A percentile compares a stretch with the other conserved stretches of the same genome.
Evolutionary conservation across 2,329 filamentous ascomycete genomes (phyloP).

Genomic region (Penicillium griseofulvum): DNA sequence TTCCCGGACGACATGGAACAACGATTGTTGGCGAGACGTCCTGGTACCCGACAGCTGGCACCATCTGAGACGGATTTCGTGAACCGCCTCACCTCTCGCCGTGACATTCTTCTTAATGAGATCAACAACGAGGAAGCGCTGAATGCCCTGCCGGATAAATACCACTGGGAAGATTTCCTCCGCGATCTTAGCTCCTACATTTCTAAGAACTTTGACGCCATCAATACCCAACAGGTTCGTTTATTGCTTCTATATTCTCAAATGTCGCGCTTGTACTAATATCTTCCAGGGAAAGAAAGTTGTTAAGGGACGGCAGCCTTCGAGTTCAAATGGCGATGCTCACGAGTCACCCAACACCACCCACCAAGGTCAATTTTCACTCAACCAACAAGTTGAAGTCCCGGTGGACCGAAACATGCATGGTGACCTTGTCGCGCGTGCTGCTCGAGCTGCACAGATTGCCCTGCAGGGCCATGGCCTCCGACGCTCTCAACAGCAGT

Average conservation of each 20-base stretch:
- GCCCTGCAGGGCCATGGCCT: conserved; percentile 46
- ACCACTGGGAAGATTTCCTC: conserved; percentile 63
- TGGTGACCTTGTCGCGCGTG: conserved; percentile 48
- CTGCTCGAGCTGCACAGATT: conserved; percentile 49
- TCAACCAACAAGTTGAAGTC: conserved; percentile 40
- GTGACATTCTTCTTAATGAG: conserved; percentile 57
- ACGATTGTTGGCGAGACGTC: conserved; percentile 53
- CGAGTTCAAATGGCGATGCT: conserved; percentile 37
- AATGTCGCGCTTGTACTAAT: conserved; percentile 18
- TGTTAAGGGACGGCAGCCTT: conserved; percentile 38
- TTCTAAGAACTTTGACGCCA: conserved; percentile 56
- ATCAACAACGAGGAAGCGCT: conserved; percentile 51
- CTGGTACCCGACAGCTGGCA: conserved; percentile 54
- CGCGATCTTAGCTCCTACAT: conserved; percentile 59
- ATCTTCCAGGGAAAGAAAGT: conserved; percentile 37
- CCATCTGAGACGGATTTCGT: conserved; percentile 62
- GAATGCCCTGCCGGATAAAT: conserved; percentile 55
- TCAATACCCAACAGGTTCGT: conserved; percentile 49
- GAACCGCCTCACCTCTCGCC: conserved; percentile 52
- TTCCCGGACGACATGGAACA: conserved; percentile 59
- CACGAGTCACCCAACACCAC: conserved; percentile 39
- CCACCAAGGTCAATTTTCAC: conserved; percentile 43
- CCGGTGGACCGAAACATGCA: conserved; percentile 42
- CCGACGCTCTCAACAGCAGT: conserved; percentile 36
- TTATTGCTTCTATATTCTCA: background rate